Evolutionary conservation across 75 land plant genomes (phyloP).

Genomic region (Pinus taeda): DNA sequence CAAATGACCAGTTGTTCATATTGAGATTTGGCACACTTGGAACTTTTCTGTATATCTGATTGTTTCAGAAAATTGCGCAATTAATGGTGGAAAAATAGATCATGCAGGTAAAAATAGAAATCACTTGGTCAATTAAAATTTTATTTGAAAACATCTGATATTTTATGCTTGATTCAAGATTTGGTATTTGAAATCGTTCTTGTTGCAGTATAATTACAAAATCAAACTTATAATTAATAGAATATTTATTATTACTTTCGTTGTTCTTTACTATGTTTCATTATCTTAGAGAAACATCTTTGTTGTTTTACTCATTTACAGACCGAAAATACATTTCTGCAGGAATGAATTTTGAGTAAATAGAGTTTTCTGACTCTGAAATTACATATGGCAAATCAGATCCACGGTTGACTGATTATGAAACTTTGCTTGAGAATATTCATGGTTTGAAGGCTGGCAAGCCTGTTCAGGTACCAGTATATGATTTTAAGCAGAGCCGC

Average conservation of each 20-base stretch:
- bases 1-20: background rate
- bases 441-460: slow-evolving; percentile 72
- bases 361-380: background rate
- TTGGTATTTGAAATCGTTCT: background rate
- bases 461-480: slow-evolving; percentile 72
- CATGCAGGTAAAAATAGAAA: background rate
- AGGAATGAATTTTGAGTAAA: background rate
- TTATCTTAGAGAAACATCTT: background rate
- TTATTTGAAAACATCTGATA: background rate
- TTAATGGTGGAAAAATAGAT: background rate
- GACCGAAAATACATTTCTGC: background rate
- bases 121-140: background rate
- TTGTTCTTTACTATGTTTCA: background rate
- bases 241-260: background rate
- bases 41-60: background rate
- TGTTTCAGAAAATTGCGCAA: background rate
- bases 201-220: background rate
- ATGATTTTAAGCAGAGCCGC: slow-evolving; percentile 81
- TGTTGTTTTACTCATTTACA: background rate
- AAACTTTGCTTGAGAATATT: slow-evolving; percentile 80
- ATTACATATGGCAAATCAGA: slow-evolving; percentile 42
- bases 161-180: slow-evolving; percentile 3
- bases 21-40: background rate
- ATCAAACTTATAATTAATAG: background rate
- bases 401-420: slow-evolving; percentile 91